Evolutionary conservation across 352 stramenopile genomes (phyloP).

Genomic region (Phytopythium montanum): DNA sequence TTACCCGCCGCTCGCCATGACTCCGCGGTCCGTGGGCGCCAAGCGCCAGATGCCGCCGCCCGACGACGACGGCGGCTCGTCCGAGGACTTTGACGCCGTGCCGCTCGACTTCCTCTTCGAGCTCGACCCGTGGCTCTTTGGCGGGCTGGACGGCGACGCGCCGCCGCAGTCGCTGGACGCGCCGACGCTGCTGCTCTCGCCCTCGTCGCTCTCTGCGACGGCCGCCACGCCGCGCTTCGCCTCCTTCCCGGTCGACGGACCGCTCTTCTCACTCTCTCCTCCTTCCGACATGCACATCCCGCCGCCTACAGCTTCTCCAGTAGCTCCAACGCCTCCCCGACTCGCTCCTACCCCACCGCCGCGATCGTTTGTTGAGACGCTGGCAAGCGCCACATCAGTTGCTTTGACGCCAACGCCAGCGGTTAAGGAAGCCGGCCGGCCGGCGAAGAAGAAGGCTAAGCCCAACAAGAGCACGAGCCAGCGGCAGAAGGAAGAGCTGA

Average conservation of each 20-base stretch:
- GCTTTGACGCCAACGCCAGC: not conserved
- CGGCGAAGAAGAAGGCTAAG: constrained; percentile 23
- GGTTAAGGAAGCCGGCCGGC: not conserved
- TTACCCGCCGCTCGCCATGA: not conserved
- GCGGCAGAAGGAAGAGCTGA: constrained; percentile 33
- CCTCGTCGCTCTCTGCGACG: not conserved
- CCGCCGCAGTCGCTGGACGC: constrained; percentile 9
- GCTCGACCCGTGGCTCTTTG: constrained; percentile 25
- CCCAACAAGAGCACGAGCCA: constrained; percentile 35
- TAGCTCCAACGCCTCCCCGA: not conserved
- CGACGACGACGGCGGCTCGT: not conserved
- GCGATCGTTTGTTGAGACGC: not conserved
- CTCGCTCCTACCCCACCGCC: not conserved
- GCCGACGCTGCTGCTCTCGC: not conserved
- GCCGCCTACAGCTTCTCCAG: not conserved
- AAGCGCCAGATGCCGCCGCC: constrained; percentile 1
- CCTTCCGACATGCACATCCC: not conserved
- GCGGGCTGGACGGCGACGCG: not conserved
- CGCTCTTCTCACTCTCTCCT: not conserved
- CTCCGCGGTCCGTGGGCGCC: not conserved
- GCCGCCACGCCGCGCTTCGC: not conserved
- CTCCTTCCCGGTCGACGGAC: not conserved
- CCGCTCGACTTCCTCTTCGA: constrained; percentile 24
- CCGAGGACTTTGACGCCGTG: constrained; percentile 10
- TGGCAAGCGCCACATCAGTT: not conserved